Conservation (phyloP, 148 eudicot genomes). For the Mesembryanthemum crystallinum region DNA sequence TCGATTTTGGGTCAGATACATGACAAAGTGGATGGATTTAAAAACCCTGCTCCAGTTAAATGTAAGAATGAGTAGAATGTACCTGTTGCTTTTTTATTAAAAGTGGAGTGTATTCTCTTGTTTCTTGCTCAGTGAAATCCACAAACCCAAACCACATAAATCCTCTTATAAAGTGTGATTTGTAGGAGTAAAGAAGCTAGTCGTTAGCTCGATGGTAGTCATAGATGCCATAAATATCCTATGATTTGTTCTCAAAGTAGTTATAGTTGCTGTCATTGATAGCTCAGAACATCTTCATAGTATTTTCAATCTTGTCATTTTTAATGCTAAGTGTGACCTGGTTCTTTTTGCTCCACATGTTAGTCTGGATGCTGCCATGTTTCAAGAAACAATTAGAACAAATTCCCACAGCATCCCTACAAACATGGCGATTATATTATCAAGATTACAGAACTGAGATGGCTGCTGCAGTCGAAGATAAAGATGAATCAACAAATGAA, state of each 20-base stretch:
- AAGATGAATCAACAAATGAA: constrained; percentile 29
- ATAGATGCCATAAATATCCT: background rate
- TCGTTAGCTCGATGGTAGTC: background rate
- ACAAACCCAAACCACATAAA: background rate
- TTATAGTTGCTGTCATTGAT: too few species aligned
- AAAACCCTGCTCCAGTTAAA: constrained; percentile 9
- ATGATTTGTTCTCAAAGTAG: too few species aligned
- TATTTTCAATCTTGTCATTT: background rate
- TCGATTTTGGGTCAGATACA: constrained; percentile 59
- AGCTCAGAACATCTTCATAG: too few species aligned
- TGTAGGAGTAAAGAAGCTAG: background rate
- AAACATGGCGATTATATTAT: constrained; percentile 40
- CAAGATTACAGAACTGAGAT: constrained; percentile 43
- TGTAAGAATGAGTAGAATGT: constrained; percentile 31
- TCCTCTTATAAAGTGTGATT: background rate
- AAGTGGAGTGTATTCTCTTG: background rate
- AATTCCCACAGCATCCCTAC: constrained; percentile 24
- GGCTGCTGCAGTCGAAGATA: constrained; percentile 24
- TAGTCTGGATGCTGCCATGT: constrained; percentile 40
- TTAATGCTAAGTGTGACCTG: too few species aligned
- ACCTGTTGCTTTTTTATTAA: background rate
- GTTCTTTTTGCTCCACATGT: background rate
- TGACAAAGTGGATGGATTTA: constrained; percentile 30
- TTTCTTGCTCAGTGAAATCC: background rate
- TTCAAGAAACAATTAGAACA: constrained; percentile 39